phyloP scores from a whole-genome alignment of 306 rosid species.

The Prosopis cineraria region DNA sequence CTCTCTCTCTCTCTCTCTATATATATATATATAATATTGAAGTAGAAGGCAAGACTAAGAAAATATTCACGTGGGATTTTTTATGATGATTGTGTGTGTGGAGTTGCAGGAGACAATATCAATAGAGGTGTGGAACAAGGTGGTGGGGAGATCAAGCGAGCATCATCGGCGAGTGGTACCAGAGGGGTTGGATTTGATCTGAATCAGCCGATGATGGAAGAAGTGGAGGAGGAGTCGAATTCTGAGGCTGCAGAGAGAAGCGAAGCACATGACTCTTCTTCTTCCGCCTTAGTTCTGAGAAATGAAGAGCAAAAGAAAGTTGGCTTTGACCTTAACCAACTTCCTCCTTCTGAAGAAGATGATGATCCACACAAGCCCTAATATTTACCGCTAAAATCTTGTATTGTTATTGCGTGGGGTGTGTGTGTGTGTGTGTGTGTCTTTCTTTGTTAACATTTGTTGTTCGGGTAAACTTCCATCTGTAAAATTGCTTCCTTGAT shows the following conservation, averaged over 20 bases:
- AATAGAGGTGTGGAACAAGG: not conserved
- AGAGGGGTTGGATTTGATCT: slow-evolving; percentile 1
- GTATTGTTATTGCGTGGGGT: not conserved
- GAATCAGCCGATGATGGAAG: not conserved
- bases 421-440: too few species aligned
- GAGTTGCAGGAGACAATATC: not conserved
- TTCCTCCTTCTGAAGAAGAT: slow-evolving; percentile 4
- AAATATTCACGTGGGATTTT: not conserved
- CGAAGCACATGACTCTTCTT: not conserved
- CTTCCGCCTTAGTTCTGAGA: not conserved
- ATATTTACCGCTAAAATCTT: not conserved
- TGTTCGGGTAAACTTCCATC: not conserved
- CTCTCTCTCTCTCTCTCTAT: too few species aligned
- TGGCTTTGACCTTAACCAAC: slow-evolving; percentile 34
- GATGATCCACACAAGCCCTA: not conserved
- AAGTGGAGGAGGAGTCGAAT: not conserved
- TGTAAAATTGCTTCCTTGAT: not conserved
- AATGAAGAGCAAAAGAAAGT: not conserved
- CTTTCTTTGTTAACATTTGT: too few species aligned
- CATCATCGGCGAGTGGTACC: not conserved
- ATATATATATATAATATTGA: too few species aligned
- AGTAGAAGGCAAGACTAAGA: not conserved
- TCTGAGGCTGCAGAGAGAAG: not conserved
- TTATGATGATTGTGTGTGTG: not conserved
- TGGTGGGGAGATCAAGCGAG: not conserved